Evolutionary conservation across 2,329 filamentous ascomycete genomes (phyloP).

Genomic region (Aspergillus chevalieri): DNA sequence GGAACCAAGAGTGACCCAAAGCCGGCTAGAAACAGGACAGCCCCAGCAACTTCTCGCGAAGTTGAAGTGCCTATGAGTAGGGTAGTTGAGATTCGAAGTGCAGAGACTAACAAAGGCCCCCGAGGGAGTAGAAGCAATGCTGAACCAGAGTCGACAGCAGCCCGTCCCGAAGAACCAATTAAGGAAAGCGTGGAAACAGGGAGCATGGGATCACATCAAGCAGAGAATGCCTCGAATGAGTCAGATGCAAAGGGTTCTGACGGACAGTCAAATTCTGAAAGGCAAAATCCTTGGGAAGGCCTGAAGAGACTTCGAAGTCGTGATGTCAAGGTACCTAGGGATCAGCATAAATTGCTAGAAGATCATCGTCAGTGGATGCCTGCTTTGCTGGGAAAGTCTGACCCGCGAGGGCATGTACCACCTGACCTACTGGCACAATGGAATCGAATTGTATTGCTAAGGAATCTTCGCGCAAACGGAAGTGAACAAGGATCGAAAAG

Average conservation of each 20-base stretch:
- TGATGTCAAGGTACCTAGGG: conserved; percentile 42
- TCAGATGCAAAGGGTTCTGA: neutral
- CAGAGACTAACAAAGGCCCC: neutral
- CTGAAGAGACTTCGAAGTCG: conserved; percentile 34
- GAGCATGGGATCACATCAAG: neutral
- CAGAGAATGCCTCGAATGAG: neutral
- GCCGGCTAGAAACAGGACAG: neutral
- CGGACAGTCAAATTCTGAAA: neutral
- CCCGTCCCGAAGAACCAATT: neutral
- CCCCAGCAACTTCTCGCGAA: neutral
- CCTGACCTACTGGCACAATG: conserved; percentile 29
- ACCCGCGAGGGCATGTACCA: conserved; percentile 30
- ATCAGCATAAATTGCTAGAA: conserved; percentile 48
- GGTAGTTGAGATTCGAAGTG: neutral
- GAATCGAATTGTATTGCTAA: conserved; percentile 24
- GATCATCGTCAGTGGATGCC: conserved; percentile 35
- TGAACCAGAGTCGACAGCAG: neutral
- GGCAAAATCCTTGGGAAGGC: conserved; percentile 23
- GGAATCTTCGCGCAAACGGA: neutral
- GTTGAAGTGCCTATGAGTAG: neutral
- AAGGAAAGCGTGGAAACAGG: neutral
- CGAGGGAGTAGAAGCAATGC: no score
- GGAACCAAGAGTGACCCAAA: neutral
- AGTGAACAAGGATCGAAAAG: neutral
- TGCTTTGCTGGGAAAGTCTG: conserved; percentile 20